Percentiles rank a stretch among this genome's conserved stretches.
phyloP scores from a whole-genome alignment of 495 filamentous ascomycete species.

The Podospora anserina region DNA sequence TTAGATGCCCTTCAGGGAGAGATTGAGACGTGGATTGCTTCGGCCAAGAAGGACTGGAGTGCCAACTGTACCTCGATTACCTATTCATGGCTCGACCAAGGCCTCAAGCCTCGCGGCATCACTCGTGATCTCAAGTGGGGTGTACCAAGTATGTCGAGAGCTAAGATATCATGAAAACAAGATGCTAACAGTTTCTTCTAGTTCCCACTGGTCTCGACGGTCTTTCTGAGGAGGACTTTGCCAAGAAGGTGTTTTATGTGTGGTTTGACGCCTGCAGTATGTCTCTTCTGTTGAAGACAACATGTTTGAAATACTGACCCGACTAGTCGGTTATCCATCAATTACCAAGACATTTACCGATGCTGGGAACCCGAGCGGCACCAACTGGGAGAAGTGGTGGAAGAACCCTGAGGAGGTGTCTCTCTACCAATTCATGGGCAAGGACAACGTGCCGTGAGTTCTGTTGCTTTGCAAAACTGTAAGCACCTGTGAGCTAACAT shows the following conservation, averaged over 20 bases:
- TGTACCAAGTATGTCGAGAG: conserved; percentile 42
- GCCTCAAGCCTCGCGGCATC: conserved; percentile 78
- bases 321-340: conserved; percentile 76
- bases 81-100: conserved; percentile 76
- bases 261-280: conserved; percentile 93
- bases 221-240: conserved; percentile 44
- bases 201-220: conserved; percentile 32
- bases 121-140: conserved; percentile 94
- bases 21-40: conserved; percentile 67
- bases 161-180: neutral
- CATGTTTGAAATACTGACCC: conserved; percentile 12
- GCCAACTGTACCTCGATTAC: conserved; percentile 70
- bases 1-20: conserved; percentile 75
- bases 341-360: conserved; percentile 92
- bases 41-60: conserved; percentile 59
- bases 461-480: neutral
- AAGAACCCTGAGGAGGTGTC: conserved; percentile 81
- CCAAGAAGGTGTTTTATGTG: conserved; percentile 87
- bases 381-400: conserved; percentile 94
- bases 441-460: conserved; percentile 77
- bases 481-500: neutral
- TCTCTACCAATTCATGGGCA: conserved; percentile 97
- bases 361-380: conserved; percentile 19
- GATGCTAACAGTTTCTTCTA: conserved; percentile 18
- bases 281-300: neutral